Evolutionary conservation across 2,329 filamentous ascomycete species (phyloP).

Genomic region (Pezicula rhizophila): DNA sequence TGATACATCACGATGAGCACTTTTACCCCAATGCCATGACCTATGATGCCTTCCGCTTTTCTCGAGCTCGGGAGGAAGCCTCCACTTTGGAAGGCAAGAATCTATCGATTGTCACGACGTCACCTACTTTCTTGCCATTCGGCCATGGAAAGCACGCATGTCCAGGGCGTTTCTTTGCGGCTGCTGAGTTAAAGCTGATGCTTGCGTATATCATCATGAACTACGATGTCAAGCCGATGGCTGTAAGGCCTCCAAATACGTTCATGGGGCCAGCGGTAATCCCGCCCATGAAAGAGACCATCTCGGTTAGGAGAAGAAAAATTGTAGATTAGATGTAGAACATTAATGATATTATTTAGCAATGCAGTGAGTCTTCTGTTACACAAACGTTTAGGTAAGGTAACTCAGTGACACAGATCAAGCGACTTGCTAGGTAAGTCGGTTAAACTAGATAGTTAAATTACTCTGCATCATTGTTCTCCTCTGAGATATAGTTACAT

Average conservation of each 20-base stretch:
- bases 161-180: constrained; percentile 19
- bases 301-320: constrained; percentile 10
- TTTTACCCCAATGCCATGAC: constrained; percentile 9
- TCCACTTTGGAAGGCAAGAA: constrained; percentile 9
- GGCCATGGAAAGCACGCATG: constrained; percentile 16
- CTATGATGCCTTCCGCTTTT: constrained; percentile 16
- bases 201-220: constrained; percentile 19
- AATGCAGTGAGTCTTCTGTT: no score
- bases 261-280: constrained; percentile 9
- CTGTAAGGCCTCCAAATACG: constrained; percentile 6
- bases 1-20: constrained; percentile 15
- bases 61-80: constrained; percentile 3
- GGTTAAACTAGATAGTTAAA: no score
- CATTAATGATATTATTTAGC: no score
- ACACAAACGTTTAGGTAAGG: no score
- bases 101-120: constrained; percentile 11
- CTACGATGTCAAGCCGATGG: constrained; percentile 16
- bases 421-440: no score
- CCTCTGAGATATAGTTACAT: no score
- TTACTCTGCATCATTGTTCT: no score
- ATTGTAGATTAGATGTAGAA: not conserved
- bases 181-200: constrained; percentile 20
- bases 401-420: no score
- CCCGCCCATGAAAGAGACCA: constrained; percentile 12
- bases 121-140: constrained; percentile 11